Evolutionary conservation across 352 stramenopile species (phyloP).

Genomic region (Pseudoperonospora humuli): DNA sequence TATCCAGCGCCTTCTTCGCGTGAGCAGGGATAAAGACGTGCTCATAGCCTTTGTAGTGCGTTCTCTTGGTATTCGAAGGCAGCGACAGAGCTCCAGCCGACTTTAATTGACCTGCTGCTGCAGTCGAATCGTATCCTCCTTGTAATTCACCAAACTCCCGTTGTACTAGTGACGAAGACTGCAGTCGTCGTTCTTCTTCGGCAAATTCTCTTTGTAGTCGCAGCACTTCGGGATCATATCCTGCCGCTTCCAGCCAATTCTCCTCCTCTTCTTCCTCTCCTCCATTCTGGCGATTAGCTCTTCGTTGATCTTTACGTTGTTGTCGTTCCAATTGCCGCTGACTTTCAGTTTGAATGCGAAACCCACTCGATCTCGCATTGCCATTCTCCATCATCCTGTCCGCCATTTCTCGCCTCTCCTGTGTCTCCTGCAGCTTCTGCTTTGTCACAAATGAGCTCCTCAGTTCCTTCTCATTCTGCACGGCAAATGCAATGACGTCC

Average conservation of each 20-base stretch:
- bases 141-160: constrained; percentile 64
- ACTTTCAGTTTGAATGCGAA: constrained; percentile 60
- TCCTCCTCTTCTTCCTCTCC: constrained; percentile 31
- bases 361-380: constrained; percentile 23
- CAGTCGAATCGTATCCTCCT: constrained; percentile 62
- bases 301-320: constrained; percentile 47
- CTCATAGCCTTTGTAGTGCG: constrained; percentile 76
- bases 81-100: constrained; percentile 46
- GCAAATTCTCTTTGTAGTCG: constrained; percentile 63
- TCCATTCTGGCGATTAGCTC: constrained; percentile 31
- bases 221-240: constrained; percentile 74
- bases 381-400: constrained; percentile 10
- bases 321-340: constrained; percentile 49
- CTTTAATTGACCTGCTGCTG: constrained; percentile 52
- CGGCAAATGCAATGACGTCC: constrained; percentile 73
- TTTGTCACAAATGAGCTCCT: constrained; percentile 19
- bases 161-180: constrained; percentile 68
- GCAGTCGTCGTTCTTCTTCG: constrained; percentile 45
- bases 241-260: constrained; percentile 69
- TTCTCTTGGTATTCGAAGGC: constrained; percentile 57
- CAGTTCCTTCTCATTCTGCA: constrained; percentile 42
- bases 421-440: constrained; percentile 35
- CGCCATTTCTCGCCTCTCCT: constrained; percentile 34
- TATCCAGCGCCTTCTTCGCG: constrained; percentile 47
- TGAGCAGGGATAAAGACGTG: constrained; percentile 76